Conservation (phyloP, 1,284 basidiomycete genomes). For the Leccinum griseonigrum region DNA sequence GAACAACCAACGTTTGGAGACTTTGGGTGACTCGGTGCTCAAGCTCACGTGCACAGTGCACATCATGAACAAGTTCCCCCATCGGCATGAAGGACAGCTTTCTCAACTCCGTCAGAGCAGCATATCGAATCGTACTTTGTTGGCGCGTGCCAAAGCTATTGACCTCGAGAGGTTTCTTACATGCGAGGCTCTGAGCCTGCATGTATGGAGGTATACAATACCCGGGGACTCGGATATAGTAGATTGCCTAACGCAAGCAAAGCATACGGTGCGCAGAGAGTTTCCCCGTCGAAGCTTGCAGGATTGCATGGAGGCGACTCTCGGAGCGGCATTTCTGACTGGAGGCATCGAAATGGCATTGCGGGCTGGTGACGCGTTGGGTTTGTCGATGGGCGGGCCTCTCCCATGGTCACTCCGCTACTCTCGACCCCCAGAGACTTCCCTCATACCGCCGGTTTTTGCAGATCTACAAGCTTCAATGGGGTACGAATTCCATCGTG, state of each 20-base stretch:
- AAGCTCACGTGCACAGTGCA: slow-evolving; percentile 75
- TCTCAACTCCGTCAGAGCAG: slow-evolving; percentile 57
- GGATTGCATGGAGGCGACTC: slow-evolving; percentile 80
- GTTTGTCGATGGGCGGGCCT: slow-evolving; percentile 68
- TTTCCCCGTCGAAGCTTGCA: slow-evolving; percentile 72
- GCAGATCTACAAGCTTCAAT: slow-evolving; percentile 56
- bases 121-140: slow-evolving; percentile 68
- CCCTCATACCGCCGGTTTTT: slow-evolving; percentile 49
- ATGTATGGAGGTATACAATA: slow-evolving; percentile 58
- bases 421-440: slow-evolving; percentile 30
- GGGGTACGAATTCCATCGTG: slow-evolving; percentile 68
- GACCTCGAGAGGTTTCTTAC: slow-evolving; percentile 64
- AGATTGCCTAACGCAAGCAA: slow-evolving; percentile 28
- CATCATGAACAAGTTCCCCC: slow-evolving; percentile 70
- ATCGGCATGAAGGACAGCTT: slow-evolving; percentile 80
- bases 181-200: slow-evolving; percentile 53
- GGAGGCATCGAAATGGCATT: slow-evolving; percentile 71
- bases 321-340: slow-evolving; percentile 70
- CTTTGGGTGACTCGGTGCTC: slow-evolving; percentile 79
- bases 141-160: slow-evolving; percentile 61
- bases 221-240: slow-evolving; percentile 34
- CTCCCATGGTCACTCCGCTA: slow-evolving; percentile 62
- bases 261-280: slow-evolving; percentile 32
- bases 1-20: slow-evolving; percentile 83
- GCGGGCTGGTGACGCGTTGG: slow-evolving; percentile 59